Evolutionary conservation across 1,284 basidiomycete genomes (phyloP), one percentile per base, ranked within the genome.

Genomic region (Rhodotorula sp.): DNA sequence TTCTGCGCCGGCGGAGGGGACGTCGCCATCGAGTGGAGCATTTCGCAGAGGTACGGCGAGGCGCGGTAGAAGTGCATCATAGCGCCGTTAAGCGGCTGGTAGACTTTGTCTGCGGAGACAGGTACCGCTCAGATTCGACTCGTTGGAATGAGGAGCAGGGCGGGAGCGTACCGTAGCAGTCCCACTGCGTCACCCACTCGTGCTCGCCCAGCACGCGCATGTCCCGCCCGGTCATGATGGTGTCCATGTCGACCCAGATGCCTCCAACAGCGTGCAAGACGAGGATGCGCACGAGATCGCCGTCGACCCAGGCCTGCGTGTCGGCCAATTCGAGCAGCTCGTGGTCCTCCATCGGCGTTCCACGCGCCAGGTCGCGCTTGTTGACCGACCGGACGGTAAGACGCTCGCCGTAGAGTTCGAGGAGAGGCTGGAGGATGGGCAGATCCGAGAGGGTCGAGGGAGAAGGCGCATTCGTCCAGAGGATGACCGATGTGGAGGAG

Each of bases 171-270:
- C 92, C 91, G 80, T 94, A 95, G 80, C 93, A 97, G 80, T 97
- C 94, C 94, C 93, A 96, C 80, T 96, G 92, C 19, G 79, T 79
- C 17, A 97, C 91, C 81, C 93, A 97, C 81, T 97, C 94, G 78
- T 91, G 90, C 81, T 96, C 93, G 12, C 90, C 83, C 67, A 97
- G 83, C 8, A 92, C 91, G 8, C 88, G 84, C 34, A 97, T 83
- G 81, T 92, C 90, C 64, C 93, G 84, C 2, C 75, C 74, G 56
- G 92, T 93, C 72, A 96, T 81, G 68, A 97, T 85, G 76, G 90
- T 90, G 82, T 97, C 94, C 92, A 97, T 96, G 80, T 97, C 93
- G 71, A 96, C 86, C 94, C 94, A 97, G 48, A 93, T 86, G 4
- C 94, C 94, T 9, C 93, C 93, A 78, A 88, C 88, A 73, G 87